A percentile compares a stretch with the other conserved stretches of the same genome.
These are phyloP conservation scores for Jasminum sambac DNA, from an alignment of 257 asterid species.

Conservation along the genomic window DNA sequence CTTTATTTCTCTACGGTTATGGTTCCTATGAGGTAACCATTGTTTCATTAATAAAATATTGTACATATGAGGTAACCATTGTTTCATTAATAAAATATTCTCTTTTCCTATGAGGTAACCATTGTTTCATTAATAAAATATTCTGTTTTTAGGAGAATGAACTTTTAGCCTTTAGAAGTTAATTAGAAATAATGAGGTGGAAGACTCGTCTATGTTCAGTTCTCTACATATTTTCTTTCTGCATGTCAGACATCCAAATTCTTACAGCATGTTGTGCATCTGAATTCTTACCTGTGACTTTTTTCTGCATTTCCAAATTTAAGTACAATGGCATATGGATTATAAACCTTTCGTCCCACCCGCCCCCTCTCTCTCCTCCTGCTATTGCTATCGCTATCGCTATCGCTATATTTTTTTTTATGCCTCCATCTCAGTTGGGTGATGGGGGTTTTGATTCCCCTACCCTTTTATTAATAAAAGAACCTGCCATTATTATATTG, in stretches of 20 bases:
- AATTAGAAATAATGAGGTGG: neutral
- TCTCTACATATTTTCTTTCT: neutral
- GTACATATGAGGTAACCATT: constrained; percentile 85
- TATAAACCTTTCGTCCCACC: neutral
- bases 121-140: constrained; percentile 4
- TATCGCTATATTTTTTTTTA: no score
- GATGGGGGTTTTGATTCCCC: no score
- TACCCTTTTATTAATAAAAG: no score
- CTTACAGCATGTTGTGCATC: neutral
- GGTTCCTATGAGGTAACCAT: constrained; percentile 92
- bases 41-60: constrained; percentile 45
- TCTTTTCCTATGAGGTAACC: constrained; percentile 95
- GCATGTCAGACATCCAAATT: neutral
- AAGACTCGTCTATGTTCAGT: neutral
- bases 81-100: constrained; percentile 39
- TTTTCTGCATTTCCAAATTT: neutral
- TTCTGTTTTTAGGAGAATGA: constrained; percentile 10
- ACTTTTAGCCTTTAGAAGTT: neutral
- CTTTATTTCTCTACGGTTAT: constrained; percentile 88
- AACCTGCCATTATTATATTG: neutral
- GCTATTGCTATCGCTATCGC: no score
- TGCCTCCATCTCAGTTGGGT: no score
- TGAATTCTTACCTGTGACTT: neutral
- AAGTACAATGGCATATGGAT: neutral
- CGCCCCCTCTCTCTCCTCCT: no score